These are phyloP conservation scores for Eucalyptus dawsonii DNA, from an alignment of 345 rosid genomes.

Conservation along the genomic window DNA sequence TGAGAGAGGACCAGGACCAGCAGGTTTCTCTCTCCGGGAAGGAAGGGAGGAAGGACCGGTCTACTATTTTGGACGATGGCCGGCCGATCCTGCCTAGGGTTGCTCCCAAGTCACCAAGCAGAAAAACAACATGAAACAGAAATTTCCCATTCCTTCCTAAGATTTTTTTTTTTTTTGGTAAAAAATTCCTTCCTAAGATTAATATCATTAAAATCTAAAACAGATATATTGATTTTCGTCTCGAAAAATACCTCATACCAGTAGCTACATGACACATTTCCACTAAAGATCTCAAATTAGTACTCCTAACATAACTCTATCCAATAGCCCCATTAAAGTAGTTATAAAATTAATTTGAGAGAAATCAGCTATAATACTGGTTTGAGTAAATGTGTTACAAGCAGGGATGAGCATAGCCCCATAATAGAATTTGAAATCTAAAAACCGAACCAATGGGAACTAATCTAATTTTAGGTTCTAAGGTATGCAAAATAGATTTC, in stretches of 20 bases:
- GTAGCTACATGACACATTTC: background rate
- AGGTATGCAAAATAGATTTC: fast-evolving
- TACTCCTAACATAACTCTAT: background rate
- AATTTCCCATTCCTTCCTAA: background rate
- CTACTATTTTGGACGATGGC: background rate
- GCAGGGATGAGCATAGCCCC: fast-evolving
- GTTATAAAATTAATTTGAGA: background rate
- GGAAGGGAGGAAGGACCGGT: background rate
- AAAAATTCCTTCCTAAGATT: background rate
- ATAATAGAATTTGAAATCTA: fast-evolving
- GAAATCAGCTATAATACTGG: fast-evolving
- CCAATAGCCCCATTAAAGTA: fast-evolving
- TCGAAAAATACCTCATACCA: background rate
- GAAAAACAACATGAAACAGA: background rate
- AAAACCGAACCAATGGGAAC: fast-evolving
- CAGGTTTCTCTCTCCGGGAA: background rate
- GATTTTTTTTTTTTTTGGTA: too few species aligned
- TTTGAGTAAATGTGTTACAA: background rate
- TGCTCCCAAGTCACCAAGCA: background rate
- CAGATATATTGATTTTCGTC: fast-evolving
- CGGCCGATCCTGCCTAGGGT: background rate
- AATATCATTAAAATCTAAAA: background rate
- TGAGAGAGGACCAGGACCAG: background rate
- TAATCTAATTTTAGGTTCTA: too few species aligned
- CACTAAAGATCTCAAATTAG: background rate